These are phyloP conservation scores for Neonectria magnoliae DNA, from an alignment of 2,329 filamentous ascomycete genomes.

Conservation along the genomic window DNA sequence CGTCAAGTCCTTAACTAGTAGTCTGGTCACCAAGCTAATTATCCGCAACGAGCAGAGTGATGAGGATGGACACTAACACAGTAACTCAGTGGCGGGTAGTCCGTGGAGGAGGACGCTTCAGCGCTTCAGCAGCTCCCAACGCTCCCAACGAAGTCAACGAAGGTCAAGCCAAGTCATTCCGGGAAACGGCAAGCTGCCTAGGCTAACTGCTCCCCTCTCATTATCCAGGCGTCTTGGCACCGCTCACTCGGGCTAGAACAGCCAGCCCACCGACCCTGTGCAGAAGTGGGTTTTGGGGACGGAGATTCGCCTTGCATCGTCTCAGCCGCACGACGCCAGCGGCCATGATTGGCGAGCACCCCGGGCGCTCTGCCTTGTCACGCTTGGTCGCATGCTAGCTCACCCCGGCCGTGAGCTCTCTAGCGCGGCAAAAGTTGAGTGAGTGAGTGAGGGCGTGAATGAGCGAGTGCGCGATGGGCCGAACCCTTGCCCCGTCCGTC, in stretches of 20 bases:
- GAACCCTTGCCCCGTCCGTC: conserved; percentile 14
- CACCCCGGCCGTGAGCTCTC: conserved; percentile 31
- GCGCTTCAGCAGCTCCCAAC: no score
- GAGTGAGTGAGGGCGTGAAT: conserved; percentile 19
- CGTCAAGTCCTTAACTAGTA: no score
- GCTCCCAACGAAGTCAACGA: background rate
- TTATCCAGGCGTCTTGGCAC: background rate
- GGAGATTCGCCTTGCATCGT: conserved; percentile 25
- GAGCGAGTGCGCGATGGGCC: conserved; percentile 28
- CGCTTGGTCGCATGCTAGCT: conserved; percentile 23
- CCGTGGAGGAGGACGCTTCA: background rate
- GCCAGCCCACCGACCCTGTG: background rate
- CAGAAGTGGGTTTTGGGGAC: conserved; percentile 4
- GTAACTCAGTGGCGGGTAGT: no score
- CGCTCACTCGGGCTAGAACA: background rate
- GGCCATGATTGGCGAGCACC: conserved; percentile 29
- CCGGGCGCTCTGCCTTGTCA: conserved; percentile 36
- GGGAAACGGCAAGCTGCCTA: background rate
- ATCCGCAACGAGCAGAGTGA: no score
- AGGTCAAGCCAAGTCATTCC: background rate
- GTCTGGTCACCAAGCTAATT: background rate
- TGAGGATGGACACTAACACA: no score
- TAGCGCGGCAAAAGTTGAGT: conserved; percentile 25
- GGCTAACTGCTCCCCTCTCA: background rate
- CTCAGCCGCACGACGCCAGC: conserved; percentile 38